Evolutionary conservation across 305 asterid species (phyloP).

Genomic region (Fraxinus greggii): DNA sequence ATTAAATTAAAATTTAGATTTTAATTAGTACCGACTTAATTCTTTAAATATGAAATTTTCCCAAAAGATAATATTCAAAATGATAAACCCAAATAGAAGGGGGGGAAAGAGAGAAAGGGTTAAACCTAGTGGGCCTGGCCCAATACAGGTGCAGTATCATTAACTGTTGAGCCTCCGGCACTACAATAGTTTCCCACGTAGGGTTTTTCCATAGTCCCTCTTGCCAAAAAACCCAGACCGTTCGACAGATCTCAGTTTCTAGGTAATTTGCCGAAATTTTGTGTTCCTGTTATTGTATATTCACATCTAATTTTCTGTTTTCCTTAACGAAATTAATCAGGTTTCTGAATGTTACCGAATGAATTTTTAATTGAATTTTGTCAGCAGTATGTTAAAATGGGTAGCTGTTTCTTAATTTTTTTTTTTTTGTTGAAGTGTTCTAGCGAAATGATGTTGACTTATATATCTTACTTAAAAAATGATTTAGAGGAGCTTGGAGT

Average conservation of each 20-base stretch:
- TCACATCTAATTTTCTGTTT: background rate
- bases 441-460: background rate
- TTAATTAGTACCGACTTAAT: no score
- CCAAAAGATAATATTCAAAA: no score
- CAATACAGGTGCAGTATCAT: no score
- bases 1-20: no score
- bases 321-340: background rate
- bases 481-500: background rate
- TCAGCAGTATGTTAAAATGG: background rate
- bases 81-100: no score
- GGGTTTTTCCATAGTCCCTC: background rate
- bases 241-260: background rate
- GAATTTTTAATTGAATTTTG: background rate
- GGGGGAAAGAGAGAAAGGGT: no score
- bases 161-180: background rate
- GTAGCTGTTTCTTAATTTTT: background rate
- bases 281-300: background rate
- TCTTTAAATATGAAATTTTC: no score
- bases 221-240: background rate
- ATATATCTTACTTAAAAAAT: background rate
- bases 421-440: background rate
- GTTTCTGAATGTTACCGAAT: background rate
- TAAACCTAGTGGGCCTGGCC: no score
- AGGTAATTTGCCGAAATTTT: background rate
- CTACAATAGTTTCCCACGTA: background rate